phyloP scores from a whole-genome alignment of 2,329 filamentous ascomycete genomes.

The Fusarium praegraminearum region DNA sequence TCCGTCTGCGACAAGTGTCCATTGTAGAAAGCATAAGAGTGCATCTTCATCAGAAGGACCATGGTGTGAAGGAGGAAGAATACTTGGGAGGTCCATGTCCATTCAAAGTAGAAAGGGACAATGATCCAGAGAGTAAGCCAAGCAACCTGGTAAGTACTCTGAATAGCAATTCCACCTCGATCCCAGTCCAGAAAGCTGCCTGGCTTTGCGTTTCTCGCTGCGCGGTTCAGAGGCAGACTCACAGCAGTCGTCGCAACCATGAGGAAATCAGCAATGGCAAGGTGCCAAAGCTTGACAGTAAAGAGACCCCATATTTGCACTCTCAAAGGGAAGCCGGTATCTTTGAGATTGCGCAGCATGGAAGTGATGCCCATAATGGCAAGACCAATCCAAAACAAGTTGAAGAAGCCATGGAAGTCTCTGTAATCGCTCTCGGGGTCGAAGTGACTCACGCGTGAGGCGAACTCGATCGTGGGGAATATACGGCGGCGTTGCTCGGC shows the following conservation, averaged over 20 bases:
- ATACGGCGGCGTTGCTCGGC: constrained; percentile 84
- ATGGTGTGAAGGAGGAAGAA: constrained; percentile 93
- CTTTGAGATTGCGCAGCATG: constrained; percentile 92
- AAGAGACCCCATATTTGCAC: constrained; percentile 90
- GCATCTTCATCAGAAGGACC: constrained; percentile 98
- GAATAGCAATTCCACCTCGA: constrained; percentile 80
- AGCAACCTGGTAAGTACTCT: constrained; percentile 81
- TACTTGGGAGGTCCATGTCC: constrained; percentile 98
- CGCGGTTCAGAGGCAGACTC: constrained; percentile 77
- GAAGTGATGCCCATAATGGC: constrained; percentile 97
- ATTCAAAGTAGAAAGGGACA: constrained; percentile 85
- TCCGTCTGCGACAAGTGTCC: constrained; percentile 92
- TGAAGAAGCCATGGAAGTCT: constrained; percentile 97
- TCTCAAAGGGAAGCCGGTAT: constrained; percentile 87
- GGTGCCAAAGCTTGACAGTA: constrained; percentile 87
- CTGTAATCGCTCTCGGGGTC: constrained; percentile 91
- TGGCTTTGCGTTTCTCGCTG: constrained; percentile 67
- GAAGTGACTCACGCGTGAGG: constrained; percentile 92
- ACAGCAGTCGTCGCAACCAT: constrained; percentile 85
- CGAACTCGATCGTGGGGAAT: constrained; percentile 94
- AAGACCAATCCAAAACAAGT: constrained; percentile 96
- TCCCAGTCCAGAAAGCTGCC: constrained; percentile 76
- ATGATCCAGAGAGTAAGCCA: constrained; percentile 89
- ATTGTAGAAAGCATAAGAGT: constrained; percentile 98
- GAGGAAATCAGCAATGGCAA: constrained; percentile 83